phyloP scores from a whole-genome alignment of 441 rosid species.

The Flueggea neowawraea region DNA sequence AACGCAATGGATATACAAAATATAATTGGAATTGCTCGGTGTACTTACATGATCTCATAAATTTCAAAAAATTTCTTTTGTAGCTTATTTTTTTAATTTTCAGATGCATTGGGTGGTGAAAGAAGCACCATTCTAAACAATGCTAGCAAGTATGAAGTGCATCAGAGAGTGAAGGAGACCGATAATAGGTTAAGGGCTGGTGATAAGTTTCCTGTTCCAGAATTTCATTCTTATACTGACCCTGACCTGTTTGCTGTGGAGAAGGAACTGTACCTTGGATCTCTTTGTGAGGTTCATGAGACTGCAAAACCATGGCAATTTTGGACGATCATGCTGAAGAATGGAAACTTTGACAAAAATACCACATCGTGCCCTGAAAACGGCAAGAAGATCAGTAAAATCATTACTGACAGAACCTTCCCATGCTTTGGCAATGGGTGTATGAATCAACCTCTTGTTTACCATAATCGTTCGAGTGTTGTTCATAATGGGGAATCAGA shows the following conservation, averaged over 20 bases:
- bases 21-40: too few species aligned
- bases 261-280: conserved; percentile 61
- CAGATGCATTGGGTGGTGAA: conserved; percentile 21
- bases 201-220: conserved; percentile 39
- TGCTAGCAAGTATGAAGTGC: conserved; percentile 38
- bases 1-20: too few species aligned
- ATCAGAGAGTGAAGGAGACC: conserved; percentile 43
- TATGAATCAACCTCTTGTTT: conserved; percentile 67
- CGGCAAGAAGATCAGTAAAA: conserved; percentile 43
- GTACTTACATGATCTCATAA: too few species aligned
- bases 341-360: conserved; percentile 70
- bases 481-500: conserved; percentile 18
- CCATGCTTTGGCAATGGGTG: conserved; percentile 76
- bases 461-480: conserved; percentile 42
- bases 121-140: conserved; percentile 5
- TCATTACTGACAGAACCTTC: conserved; percentile 49
- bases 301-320: conserved; percentile 47
- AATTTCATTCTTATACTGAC: too few species aligned
- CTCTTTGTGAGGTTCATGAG: conserved; percentile 41
- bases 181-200: conserved; percentile 54
- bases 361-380: conserved; percentile 68
- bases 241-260: conserved; percentile 47
- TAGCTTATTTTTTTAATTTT: conserved; percentile 17
- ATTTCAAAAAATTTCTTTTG: conserved; percentile 1
- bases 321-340: conserved; percentile 78